Conservation (phyloP, 306 rosid species). For the Quercus variabilis region DNA sequence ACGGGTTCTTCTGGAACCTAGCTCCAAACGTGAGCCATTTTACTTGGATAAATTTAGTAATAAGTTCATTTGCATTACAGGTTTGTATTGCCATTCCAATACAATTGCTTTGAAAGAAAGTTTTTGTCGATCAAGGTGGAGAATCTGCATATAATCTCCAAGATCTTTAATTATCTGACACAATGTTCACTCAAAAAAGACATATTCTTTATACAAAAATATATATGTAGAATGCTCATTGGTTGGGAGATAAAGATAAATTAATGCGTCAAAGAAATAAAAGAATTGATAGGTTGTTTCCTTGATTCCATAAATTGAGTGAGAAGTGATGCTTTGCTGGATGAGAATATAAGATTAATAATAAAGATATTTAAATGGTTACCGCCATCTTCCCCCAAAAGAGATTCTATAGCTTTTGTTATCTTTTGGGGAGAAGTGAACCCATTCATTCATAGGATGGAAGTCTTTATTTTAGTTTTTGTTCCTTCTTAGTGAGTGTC, state of each 20-base stretch:
- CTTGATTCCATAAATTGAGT: constrained; percentile 53
- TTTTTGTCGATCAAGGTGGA: constrained; percentile 5
- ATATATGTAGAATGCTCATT: constrained; percentile 21
- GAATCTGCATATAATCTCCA: constrained; percentile 9
- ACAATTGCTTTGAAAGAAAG: neutral
- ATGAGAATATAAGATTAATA: constrained; percentile 32
- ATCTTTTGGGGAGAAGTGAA: constrained; percentile 35
- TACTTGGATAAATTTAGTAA: neutral
- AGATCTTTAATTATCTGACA: neutral
- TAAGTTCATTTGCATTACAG: neutral
- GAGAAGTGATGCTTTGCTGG: constrained; percentile 30
- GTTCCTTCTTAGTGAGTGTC: constrained; percentile 13
- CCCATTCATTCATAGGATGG: constrained; percentile 27
- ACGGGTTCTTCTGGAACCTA: neutral
- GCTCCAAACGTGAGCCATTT: neutral
- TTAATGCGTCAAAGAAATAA: constrained; percentile 10
- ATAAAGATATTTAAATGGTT: constrained; percentile 28
- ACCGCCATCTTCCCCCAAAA: constrained; percentile 31
- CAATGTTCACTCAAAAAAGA: constrained; percentile 8
- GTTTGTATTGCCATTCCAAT: neutral
- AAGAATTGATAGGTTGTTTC: constrained; percentile 46
- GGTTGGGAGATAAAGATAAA: constrained; percentile 22
- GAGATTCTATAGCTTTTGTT: constrained; percentile 35
- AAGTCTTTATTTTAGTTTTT: constrained; percentile 20
- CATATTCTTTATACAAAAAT: constrained; percentile 18